Evolutionary conservation across 2,329 filamentous ascomycete species (phyloP), one percentile per base, ranked within the genome.

Genomic region (Aspergillus sp.): DNA sequence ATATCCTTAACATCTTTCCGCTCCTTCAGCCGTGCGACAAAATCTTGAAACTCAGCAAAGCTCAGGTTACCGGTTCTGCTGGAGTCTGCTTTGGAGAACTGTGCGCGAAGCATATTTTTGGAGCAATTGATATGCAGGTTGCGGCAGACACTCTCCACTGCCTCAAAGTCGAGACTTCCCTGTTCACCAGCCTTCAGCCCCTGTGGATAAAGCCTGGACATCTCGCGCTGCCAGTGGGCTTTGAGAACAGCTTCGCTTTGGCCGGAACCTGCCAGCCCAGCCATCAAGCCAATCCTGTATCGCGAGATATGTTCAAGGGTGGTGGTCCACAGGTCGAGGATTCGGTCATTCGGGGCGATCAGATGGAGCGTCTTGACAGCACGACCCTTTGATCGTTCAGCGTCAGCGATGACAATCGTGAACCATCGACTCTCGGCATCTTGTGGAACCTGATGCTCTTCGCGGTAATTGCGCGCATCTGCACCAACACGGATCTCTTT

Each of bases 81-180:
- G n/a, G 76, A 75, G 64, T 93, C 89, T 5, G 88, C 89, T 54
- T 84, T 80, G 52, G 83, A 78, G 64, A 97, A 97, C 62, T 88
- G 89, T 29, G 81, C 78, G 50, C 83, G 84, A 4, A 97, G 78
- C 43, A 88, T 87, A 50, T 84, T 82, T 55, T 87, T 84, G 2
- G 91, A 88, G 64, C 89, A 91, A 71, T 97, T 92, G 64, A 99
- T 96, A 69, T 97, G 92, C 44, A 97, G 78, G 64, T 88, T 92
- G 55, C 88, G 88, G 74, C 94, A 97, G 13, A 97, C 81, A 54
- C 87, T 86, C 67, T 92, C 88, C 25, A 96, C 87, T 10, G 88
- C 89, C 14, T 81, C 79, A 49, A 96, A 84, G 60, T 93, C 87
- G 48, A 97, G 84, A 49, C 82, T 83, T 62, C 91, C 88, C 5